Conservation (phyloP, 169 alveolate species). For the Plasmodium gonderi region DNA sequence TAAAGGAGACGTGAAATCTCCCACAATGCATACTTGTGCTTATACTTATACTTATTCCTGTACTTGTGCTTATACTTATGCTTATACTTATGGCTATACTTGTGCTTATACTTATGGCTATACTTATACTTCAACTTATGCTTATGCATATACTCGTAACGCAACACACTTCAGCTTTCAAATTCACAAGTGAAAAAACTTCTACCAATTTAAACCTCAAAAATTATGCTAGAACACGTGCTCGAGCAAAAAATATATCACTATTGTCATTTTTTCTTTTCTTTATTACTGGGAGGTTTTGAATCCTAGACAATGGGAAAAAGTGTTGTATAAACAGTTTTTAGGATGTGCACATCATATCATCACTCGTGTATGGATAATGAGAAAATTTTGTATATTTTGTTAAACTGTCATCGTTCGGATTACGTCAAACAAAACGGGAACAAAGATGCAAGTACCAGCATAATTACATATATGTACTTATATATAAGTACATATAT, state of each 20-base stretch:
- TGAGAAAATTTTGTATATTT: no score
- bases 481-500: neutral
- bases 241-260: neutral
- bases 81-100: no score
- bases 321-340: no score
- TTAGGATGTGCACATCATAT: no score
- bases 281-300: slow-evolving; percentile 14
- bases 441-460: no score
- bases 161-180: neutral
- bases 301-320: neutral
- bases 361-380: no score
- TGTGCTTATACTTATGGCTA: no score
- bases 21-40: no score
- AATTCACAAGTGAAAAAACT: neutral
- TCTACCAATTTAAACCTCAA: neutral
- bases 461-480: no score
- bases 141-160: neutral
- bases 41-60: neutral
- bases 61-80: neutral
- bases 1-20: no score
- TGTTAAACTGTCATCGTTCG: no score
- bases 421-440: no score
- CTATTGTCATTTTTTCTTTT: neutral
- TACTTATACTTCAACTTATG: neutral
- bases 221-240: neutral